Conservation (phyloP, 2,329 filamentous ascomycete genomes). For the Neurospora sp. region DNA sequence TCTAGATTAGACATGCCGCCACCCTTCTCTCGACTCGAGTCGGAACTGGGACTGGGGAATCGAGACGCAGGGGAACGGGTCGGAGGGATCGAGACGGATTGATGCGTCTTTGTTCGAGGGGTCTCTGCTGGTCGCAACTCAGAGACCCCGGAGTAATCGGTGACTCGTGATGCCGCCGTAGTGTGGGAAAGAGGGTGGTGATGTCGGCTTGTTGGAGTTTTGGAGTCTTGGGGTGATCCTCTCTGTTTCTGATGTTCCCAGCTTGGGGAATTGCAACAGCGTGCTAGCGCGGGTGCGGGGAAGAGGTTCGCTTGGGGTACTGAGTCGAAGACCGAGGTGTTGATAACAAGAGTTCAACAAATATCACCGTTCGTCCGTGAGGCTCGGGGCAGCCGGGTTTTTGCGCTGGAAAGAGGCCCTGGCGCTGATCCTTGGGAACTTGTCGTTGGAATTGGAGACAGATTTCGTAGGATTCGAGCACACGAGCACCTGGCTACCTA, state of each 20-base stretch:
- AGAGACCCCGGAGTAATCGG: conserved; percentile 7
- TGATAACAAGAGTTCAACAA: background rate
- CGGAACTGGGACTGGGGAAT: background rate
- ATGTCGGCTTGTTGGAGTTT: background rate
- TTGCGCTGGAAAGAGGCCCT: background rate
- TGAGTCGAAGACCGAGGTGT: background rate
- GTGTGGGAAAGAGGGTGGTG: conserved; percentile 9
- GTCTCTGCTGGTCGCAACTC: conserved; percentile 5
- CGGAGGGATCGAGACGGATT: background rate
- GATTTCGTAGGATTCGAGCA: background rate
- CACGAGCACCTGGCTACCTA: background rate
- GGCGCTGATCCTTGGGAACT: background rate
- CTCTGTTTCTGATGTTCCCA: background rate
- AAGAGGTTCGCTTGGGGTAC: background rate
- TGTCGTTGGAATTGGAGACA: background rate
- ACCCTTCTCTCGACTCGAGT: background rate
- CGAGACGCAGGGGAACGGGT: conserved; percentile 1
- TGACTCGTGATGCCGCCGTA: background rate
- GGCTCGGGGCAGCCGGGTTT: background rate
- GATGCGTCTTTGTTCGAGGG: conserved; percentile 1
- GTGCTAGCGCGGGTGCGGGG: background rate
- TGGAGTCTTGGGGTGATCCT: too few species aligned
- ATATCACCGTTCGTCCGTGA: background rate
- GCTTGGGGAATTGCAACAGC: background rate
- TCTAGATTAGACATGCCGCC: conserved; percentile 38